Conservation (phyloP, 495 filamentous ascomycete species). For the Annulohypoxylon moriforme region DNA sequence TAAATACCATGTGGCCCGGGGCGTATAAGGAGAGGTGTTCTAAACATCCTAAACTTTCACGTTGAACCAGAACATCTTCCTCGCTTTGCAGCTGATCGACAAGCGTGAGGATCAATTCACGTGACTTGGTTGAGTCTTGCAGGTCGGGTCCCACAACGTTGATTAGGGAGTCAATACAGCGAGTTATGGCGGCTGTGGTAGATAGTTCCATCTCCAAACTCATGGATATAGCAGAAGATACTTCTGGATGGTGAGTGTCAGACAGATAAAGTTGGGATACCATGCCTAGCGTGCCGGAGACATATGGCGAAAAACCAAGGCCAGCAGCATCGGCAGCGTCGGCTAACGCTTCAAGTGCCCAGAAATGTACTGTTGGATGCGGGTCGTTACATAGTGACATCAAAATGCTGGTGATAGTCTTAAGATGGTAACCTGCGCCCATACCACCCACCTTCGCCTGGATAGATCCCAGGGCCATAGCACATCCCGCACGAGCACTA, state of each 20-base stretch:
- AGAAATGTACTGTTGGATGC: slow-evolving; percentile 96
- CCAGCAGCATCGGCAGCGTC: slow-evolving; percentile 93
- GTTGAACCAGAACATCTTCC: slow-evolving; percentile 74
- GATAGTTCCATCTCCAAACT: slow-evolving; percentile 87
- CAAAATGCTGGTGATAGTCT: slow-evolving; percentile 92
- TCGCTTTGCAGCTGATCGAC: slow-evolving; percentile 86
- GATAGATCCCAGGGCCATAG: slow-evolving; percentile 91
- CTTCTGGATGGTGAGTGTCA: slow-evolving; percentile 90
- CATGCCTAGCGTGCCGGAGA: slow-evolving; percentile 91
- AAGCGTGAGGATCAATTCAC: slow-evolving; percentile 89
- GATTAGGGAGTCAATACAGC: slow-evolving; percentile 92
- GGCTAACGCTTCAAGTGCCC: slow-evolving; percentile 89
- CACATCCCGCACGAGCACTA: slow-evolving; percentile 91
- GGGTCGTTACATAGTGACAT: slow-evolving; percentile 97
- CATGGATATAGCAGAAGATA: slow-evolving; percentile 79
- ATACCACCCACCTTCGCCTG: slow-evolving; percentile 96
- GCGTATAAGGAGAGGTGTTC: slow-evolving; percentile 96
- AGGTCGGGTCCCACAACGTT: slow-evolving; percentile 96
- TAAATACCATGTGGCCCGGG: slow-evolving; percentile 83
- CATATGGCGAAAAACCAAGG: slow-evolving; percentile 88
- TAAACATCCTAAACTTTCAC: slow-evolving; percentile 82
- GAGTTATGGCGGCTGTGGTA: slow-evolving; percentile 82
- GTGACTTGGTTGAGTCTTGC: slow-evolving; percentile 90
- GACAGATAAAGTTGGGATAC: slow-evolving; percentile 89
- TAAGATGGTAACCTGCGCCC: slow-evolving; percentile 97